Evolutionary conservation across 805 yeast genomes (phyloP), one percentile per base, ranked within the genome.

Genomic region (Candida piceae): DNA sequence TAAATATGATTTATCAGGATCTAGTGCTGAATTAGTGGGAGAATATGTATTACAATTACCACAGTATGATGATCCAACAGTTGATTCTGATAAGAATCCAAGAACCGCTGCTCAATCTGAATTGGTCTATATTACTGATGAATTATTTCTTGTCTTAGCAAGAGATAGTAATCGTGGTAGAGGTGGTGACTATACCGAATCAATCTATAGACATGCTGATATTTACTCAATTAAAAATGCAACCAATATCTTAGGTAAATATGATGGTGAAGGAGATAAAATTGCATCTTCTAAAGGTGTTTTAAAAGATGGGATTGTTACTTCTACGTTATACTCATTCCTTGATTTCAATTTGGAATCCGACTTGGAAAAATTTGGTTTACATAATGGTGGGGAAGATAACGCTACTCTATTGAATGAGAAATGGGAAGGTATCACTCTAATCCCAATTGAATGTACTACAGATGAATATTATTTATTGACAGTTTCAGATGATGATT

Each of bases 391-490:
- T 35, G 63, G 62, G 31, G 50, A 30, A 3, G 49, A 49, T 27
- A 55, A 55, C 39, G 25, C 29, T 7, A 23, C 21, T 15, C 38
- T 57, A 31, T 37, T 58, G 23, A 58, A 58, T 37, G 62, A 58
- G 34, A 58, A 58, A 38, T 58, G 62, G 63, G 63, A 58, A 37
- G 60, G 60, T 35, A 38, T 58, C 36, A 44, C 55, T 12, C 38
- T 57, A 30, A 46, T 58, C 36, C 62, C 63, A 17, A 47, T 55
- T 28, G 48, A 52, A 31, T 54, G 60, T 34, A 51, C 61, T 13
- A 40, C 43, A 11, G 61, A 57, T 40, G 62, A 55, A 35, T 58
- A 50, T 31, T 58, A 40, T 40, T 28, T 58, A 16, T 31, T 58
- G 13, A 31, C 52, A 0, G 50, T 45, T 16, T 50, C 57, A 17